Percentiles rank a stretch among this genome's conserved stretches.
Conservation (phyloP, 2,329 filamentous ascomycete genomes). For the Fusarium fracticaudum region DNA sequence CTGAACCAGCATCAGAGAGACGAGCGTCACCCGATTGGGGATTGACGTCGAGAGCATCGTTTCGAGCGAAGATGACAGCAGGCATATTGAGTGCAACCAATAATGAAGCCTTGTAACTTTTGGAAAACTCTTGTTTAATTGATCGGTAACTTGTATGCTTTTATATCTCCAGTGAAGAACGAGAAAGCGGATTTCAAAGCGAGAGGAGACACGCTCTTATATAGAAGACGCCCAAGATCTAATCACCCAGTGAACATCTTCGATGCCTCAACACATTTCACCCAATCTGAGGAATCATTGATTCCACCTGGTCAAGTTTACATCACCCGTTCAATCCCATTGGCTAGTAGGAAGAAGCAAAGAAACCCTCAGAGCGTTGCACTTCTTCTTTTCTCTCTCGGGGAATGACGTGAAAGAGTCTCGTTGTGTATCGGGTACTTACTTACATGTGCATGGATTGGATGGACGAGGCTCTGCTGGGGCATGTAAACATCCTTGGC, state of each 20-base stretch:
- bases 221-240: neutral
- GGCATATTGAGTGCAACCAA: conserved; percentile 43
- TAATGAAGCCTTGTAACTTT: neutral
- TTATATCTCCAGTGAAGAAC: neutral
- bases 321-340: conserved; percentile 14
- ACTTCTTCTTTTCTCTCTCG: neutral
- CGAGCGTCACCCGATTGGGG: conserved; percentile 52
- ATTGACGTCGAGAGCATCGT: conserved; percentile 60
- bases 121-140: neutral
- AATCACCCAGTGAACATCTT: neutral
- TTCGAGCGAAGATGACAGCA: conserved; percentile 46
- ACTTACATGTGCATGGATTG: neutral
- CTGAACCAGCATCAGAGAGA: conserved; percentile 58
- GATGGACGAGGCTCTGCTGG: neutral
- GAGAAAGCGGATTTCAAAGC: neutral
- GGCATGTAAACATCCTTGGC: conserved; percentile 8
- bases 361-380: neutral
- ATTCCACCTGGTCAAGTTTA: neutral
- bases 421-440: conserved; percentile 19
- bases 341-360: neutral
- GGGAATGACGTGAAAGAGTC: conserved; percentile 20
- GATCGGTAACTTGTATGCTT: neutral
- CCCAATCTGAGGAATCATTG: neutral
- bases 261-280: conserved; percentile 1
- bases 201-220: conserved; percentile 1